phyloP scores from a whole-genome alignment of 371 early-diverging fungal genomes.

The Mucor ambiguus region DNA sequence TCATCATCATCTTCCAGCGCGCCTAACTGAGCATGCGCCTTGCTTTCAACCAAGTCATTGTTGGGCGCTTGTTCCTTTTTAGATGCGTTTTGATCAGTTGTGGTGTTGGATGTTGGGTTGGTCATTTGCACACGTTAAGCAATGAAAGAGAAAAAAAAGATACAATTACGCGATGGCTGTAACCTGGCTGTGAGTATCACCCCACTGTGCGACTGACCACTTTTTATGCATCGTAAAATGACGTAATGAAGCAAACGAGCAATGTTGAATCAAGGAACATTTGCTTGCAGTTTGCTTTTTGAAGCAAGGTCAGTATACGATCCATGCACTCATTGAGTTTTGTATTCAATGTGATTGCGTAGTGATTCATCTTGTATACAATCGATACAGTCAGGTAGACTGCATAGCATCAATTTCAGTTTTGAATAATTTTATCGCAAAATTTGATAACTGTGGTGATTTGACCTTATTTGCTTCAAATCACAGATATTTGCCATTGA shows the following conservation, averaged over 20 bases:
- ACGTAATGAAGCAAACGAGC: background rate
- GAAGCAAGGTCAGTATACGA: background rate
- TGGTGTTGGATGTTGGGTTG: background rate
- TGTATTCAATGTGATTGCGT: too few species aligned
- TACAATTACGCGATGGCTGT: background rate
- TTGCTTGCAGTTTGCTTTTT: background rate
- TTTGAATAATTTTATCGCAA: too few species aligned
- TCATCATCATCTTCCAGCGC: constrained; percentile 91
- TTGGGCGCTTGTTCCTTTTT: constrained; percentile 7
- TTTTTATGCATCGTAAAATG: background rate
- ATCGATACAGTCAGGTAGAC: too few species aligned
- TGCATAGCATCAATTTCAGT: too few species aligned
- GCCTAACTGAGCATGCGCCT: constrained; percentile 51
- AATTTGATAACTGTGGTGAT: too few species aligned
- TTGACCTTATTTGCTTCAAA: too few species aligned
- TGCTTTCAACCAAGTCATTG: constrained; percentile 28
- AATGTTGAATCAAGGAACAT: too few species aligned
- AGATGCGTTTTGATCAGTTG: background rate
- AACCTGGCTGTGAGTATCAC: background rate
- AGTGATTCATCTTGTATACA: too few species aligned
- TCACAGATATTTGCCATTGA: too few species aligned
- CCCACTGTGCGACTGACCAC: background rate
- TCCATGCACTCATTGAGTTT: background rate
- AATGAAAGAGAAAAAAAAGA: background rate
- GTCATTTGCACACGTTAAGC: background rate